Conservation (phyloP, 805 yeast genomes). For the Starmerella powellii region DNA sequence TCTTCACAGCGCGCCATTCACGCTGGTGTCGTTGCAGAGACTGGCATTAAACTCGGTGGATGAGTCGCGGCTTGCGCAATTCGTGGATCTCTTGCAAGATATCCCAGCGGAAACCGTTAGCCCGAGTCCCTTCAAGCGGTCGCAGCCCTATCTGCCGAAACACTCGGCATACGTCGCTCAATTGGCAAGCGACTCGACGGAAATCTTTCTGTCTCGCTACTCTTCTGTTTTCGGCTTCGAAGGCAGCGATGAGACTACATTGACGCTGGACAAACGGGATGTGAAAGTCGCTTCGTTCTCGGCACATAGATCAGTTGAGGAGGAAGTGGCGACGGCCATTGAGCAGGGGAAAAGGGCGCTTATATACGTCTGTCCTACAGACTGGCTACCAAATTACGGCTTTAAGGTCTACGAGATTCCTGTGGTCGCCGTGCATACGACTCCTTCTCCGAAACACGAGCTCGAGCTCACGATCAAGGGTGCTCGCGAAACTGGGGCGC, state of each 20-base stretch:
- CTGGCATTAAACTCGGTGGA: slow-evolving; percentile 4
- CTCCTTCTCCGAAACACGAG: not conserved
- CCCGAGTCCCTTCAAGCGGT: not conserved
- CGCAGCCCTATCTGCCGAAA: no score
- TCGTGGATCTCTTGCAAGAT: not conserved
- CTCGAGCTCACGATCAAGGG: not conserved
- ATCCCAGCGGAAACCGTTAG: not conserved
- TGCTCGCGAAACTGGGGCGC: not conserved
- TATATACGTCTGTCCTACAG: slow-evolving; percentile 5
- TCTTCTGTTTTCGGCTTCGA: not conserved
- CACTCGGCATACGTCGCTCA: no score
- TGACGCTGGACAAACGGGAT: not conserved
- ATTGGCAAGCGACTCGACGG: no score
- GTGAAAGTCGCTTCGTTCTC: not conserved
- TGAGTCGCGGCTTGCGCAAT: not conserved
- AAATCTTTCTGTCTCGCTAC: no score
- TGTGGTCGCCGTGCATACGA: slow-evolving; percentile 1
- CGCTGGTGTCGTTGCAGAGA: slow-evolving; percentile 18
- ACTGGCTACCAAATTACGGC: slow-evolving; percentile 14
- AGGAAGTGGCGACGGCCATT: slow-evolving; percentile 1
- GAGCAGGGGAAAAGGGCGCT: slow-evolving; percentile 1
- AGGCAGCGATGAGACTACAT: not conserved
- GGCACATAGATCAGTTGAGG: not conserved
- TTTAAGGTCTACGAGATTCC: slow-evolving; percentile 8
- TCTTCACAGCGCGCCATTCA: slow-evolving; percentile 15